phyloP scores from a whole-genome alignment of 1,284 basidiomycete genomes.

The Irpex lacteus region DNA sequence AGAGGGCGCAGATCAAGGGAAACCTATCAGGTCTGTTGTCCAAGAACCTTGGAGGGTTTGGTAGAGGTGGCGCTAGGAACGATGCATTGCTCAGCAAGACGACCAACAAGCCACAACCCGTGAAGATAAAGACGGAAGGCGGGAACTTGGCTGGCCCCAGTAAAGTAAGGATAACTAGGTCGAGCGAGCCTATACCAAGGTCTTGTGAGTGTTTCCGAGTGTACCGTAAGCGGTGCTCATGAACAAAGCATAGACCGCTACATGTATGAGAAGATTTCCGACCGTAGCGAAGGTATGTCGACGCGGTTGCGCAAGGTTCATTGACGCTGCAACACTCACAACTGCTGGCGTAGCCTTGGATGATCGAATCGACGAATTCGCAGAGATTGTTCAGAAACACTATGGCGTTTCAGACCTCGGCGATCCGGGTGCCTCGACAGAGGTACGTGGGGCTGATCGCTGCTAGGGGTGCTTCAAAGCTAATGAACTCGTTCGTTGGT shows the following conservation, averaged over 20 bases:
- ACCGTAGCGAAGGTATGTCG: constrained; percentile 71
- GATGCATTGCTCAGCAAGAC: constrained; percentile 4
- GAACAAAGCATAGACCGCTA: constrained; percentile 68
- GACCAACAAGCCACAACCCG: constrained; percentile 13
- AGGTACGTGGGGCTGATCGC: constrained; percentile 45
- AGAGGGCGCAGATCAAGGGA: neutral
- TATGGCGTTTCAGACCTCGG: constrained; percentile 73
- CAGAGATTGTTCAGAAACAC: constrained; percentile 64
- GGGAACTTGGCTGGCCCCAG: constrained; percentile 34
- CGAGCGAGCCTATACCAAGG: constrained; percentile 19
- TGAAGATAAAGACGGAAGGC: neutral
- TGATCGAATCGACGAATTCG: constrained; percentile 81
- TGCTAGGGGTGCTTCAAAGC: neutral
- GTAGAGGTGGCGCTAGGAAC: neutral
- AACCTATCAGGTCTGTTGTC: constrained; percentile 16
- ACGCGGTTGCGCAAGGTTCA: neutral
- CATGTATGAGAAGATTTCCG: constrained; percentile 88
- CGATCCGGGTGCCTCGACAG: constrained; percentile 73
- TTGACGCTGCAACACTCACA: neutral
- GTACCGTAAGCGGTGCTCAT: neutral
- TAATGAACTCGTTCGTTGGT: neutral
- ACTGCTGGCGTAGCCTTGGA: constrained; percentile 59
- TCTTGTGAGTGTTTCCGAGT: constrained; percentile 45
- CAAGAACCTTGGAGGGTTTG: constrained; percentile 12
- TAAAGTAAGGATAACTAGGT: constrained; percentile 39